Evolutionary conservation across 2,329 filamentous ascomycete species (phyloP), one percentile per base, ranked within the genome.

Genomic region (Pseudogymnoascus sp.): DNA sequence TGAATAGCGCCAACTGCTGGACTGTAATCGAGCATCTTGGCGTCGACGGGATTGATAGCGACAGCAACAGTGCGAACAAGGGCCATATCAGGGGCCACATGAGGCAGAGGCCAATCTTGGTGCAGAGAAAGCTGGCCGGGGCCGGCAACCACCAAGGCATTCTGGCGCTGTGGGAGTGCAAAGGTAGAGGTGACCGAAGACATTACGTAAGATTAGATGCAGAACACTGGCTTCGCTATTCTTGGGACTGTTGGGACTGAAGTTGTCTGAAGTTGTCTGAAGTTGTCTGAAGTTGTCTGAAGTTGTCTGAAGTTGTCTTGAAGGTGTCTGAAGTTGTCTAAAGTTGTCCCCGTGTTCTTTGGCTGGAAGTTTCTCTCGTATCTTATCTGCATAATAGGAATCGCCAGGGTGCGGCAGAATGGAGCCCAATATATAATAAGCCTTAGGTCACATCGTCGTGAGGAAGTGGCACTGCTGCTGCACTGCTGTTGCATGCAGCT

Each of bases 41-140:
- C 71, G 65, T 73, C 70, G 5, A 69, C 73, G 3, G 71, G 71
- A 62, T 73, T 73, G 28, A 73, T 38, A 44, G 71, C 71, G 7
- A 73, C 69, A 44, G 40, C 40, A 37, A 18, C n/a, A 40, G 69
- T 68, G 18, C 56, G 36, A 4, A 65, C 34, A 8, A 62, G 63
- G 63, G 46, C 62, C 38, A 62, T 63, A 50, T 66, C 65, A 25
- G 62, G 38, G 10, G 53, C 44, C 5, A 67, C 38, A 3, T 42
- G n/a, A 25, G 65, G 64, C 14, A 68, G 16, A 8, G 64, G 61
- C 16, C 40, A 61, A 64, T 66, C 60, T 38, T 66, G 65, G 10
- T 63, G 62, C 18, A 67, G 60, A n/a, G 62, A 16, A 36, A 65
- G 61, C 25, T 65, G 37, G 25, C 64, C 62, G 2, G 50, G 18